Percentiles rank a stretch among this genome's conserved stretches.
Evolutionary conservation across 176 grass and related monocot genomes (phyloP).

Genomic region (Musa schizocarpa): DNA sequence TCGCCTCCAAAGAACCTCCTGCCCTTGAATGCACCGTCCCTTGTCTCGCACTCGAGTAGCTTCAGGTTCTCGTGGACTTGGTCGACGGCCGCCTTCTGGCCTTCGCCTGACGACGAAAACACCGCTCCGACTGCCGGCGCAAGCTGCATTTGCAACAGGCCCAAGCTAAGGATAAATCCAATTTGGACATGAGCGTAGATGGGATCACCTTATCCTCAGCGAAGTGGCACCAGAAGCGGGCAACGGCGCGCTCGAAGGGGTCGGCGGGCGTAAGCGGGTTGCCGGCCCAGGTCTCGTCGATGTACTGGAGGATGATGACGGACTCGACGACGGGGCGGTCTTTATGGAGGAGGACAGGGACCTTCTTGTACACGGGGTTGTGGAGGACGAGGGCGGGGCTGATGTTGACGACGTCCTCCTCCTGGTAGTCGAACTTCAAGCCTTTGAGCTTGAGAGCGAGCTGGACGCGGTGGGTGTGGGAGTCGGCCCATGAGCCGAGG

Average conservation of each 20-base stretch:
- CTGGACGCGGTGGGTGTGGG: conserved; percentile 9
- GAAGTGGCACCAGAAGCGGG: conserved; percentile 3
- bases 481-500: conserved; percentile 1
- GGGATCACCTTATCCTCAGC: not conserved
- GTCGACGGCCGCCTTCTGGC: not conserved
- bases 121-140: not conserved
- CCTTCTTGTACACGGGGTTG: conserved; percentile 6
- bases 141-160: not conserved
- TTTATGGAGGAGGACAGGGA: not conserved
- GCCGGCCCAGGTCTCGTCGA: not conserved
- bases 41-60: not conserved
- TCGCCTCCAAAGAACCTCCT: not conserved
- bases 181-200: too few relatives aligned
- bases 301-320: not conserved
- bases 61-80: conserved; percentile 1
- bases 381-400: not conserved
- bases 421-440: conserved; percentile 3
- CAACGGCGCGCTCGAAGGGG: not conserved
- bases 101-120: not conserved
- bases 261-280: not conserved
- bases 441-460: conserved; percentile 12
- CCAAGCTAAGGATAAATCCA: too few relatives aligned
- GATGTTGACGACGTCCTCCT: not conserved
- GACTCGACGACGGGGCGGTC: not conserved
- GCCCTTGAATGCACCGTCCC: not conserved